Evolutionary conservation across 345 rosid species (phyloP).

Genomic region (Populus ilicifolia): DNA sequence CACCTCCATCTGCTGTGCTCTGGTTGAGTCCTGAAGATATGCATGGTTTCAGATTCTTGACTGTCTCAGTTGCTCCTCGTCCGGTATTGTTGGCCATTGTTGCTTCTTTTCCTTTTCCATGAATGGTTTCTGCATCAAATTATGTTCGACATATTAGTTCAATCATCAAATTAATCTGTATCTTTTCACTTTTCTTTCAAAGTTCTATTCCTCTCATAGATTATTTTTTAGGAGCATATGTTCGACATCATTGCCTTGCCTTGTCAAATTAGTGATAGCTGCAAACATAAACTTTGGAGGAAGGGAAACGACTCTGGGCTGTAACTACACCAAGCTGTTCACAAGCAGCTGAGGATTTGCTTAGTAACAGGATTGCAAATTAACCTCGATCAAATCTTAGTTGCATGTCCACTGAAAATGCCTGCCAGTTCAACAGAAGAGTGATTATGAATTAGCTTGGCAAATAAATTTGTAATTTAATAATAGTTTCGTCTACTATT

Average conservation of each 20-base stretch:
- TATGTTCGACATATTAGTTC: no score
- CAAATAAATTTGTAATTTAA: background rate
- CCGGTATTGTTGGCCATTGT: slow-evolving; percentile 51
- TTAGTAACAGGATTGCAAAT: background rate
- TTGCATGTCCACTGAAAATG: no score
- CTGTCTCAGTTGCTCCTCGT: slow-evolving; percentile 93
- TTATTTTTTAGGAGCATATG: background rate
- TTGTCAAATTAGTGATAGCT: background rate
- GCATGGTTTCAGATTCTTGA: slow-evolving; percentile 81
- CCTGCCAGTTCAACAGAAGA: no score
- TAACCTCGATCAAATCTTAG: no score
- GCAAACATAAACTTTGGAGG: background rate
- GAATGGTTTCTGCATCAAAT: slow-evolving; percentile 11
- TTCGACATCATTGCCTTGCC: background rate
- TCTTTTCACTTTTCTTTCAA: background rate
- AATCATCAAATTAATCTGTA: background rate
- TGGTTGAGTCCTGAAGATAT: slow-evolving; percentile 69
- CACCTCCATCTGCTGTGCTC: slow-evolving; percentile 90
- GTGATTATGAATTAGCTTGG: background rate
- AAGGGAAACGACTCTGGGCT: background rate
- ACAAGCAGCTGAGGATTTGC: background rate
- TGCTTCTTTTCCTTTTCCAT: slow-evolving; percentile 7
- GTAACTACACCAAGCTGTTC: background rate
- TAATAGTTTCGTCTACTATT: background rate
- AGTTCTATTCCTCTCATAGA: background rate